These are phyloP conservation scores for Fusarium albosuccineum DNA, from an alignment of 2,329 filamentous ascomycete genomes.

Conservation along the genomic window DNA sequence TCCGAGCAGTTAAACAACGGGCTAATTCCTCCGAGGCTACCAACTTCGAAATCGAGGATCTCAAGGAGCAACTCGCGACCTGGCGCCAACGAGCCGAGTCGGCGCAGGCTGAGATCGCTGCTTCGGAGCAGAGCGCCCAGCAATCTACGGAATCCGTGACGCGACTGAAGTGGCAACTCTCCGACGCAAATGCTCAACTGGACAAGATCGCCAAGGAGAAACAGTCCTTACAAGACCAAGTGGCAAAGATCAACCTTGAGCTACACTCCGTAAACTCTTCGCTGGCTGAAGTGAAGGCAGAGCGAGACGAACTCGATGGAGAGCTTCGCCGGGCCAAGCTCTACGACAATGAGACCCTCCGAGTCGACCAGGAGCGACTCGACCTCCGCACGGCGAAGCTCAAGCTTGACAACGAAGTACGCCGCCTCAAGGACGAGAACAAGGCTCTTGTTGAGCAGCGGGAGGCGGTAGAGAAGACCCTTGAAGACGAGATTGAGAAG, in stretches of 20 bases:
- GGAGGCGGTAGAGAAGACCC: conserved; percentile 70
- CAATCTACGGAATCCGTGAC: conserved; percentile 60
- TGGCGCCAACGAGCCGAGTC: conserved; percentile 41
- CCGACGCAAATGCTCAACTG: conserved; percentile 70
- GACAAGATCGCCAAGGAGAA: conserved; percentile 71
- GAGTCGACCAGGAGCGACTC: conserved; percentile 76
- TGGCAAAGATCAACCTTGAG: conserved; percentile 70
- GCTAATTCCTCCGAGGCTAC: conserved; percentile 43
- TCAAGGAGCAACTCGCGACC: conserved; percentile 48
- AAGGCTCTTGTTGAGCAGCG: conserved; percentile 68
- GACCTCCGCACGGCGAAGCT: conserved; percentile 76
- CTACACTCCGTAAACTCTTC: conserved; percentile 69
- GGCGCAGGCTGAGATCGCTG: conserved; percentile 46
- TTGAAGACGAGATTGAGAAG: conserved; percentile 75
- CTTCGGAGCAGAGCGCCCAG: conserved; percentile 52
- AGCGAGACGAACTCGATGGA: conserved; percentile 75
- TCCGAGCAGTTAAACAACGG: conserved; percentile 44
- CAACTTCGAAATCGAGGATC: conserved; percentile 33
- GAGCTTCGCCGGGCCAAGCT: conserved; percentile 69
- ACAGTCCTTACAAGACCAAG: conserved; percentile 72
- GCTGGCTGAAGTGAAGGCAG: conserved; percentile 70
- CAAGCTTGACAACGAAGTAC: conserved; percentile 76
- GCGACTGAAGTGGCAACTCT: conserved; percentile 68
- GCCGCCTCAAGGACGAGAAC: conserved; percentile 75
- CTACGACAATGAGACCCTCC: conserved; percentile 70